Percentiles rank a stretch among this genome's conserved stretches.
Evolutionary conservation across 768 basidiomycete genomes (phyloP).

Genomic region (Macrolepiota dolichaula): DNA sequence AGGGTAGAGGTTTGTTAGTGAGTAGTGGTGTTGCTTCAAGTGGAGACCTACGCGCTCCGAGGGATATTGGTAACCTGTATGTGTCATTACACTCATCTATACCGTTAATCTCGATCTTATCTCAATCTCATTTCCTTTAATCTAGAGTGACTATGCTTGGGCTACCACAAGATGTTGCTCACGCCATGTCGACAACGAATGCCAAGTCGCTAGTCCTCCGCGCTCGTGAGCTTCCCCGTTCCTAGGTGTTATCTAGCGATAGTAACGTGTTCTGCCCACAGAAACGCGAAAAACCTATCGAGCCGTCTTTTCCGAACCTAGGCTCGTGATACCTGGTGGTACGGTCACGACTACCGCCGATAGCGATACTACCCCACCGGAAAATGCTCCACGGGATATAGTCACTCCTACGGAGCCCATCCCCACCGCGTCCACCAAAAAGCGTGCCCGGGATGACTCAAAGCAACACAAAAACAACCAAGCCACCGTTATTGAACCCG

Average conservation of each 20-base stretch:
- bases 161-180: slow-evolving; percentile 64
- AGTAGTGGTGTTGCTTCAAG: slow-evolving; percentile 64
- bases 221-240: slow-evolving; percentile 53
- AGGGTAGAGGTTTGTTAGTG: slow-evolving; percentile 72
- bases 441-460: not conserved
- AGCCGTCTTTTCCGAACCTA: slow-evolving; percentile 75
- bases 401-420: not conserved
- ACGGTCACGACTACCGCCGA: not conserved
- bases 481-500: not conserved
- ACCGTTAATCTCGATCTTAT: not conserved
- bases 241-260: not conserved
- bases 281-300: slow-evolving; percentile 83
- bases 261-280: slow-evolving; percentile 22
- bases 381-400: not conserved
- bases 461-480: not conserved
- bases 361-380: not conserved
- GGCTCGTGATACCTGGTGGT: slow-evolving; percentile 50
- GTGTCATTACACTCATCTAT: slow-evolving; percentile 17
- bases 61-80: slow-evolving; percentile 76
- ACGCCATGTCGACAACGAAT: slow-evolving; percentile 54
- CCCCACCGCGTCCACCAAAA: not conserved
- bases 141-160: slow-evolving; percentile 64
- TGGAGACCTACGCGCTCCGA: slow-evolving; percentile 65
- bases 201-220: slow-evolving; percentile 69
- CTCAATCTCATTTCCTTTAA: not conserved